Base-by-base conservation (phyloP, 2,329 filamentous ascomycete species). In the Diplodia seriata region DNA sequence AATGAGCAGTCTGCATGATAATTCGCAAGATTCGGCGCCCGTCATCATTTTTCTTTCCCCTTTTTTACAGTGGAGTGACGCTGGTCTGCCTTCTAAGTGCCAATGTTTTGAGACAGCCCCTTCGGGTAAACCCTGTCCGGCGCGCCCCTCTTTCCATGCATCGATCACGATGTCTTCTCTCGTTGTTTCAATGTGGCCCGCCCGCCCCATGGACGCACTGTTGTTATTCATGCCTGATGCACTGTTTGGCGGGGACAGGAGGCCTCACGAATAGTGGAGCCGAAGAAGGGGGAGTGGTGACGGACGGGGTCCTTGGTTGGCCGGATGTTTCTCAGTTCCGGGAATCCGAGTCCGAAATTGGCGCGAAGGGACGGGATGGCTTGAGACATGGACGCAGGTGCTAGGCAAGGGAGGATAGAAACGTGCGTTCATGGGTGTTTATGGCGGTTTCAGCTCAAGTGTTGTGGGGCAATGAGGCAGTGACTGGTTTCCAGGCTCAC, bases 241-340 rank as follows among this genome's bases (percentile, higher is more conserved):
- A 5, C 31, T n/a, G 49, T 50, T 62, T 18, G 57, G 18, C 5
- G 18, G 15, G 20, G 38, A 26, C 26, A 43, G 11, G n/a, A 20
- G n/a, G 57, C 49, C 49, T 49, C 57, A 36, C 26, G 18, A 36
- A 31, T 49, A 49, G 57, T 62, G 57, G 43, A 50, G 57, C 40
- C 18, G 26, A 20, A 29, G 40, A 11, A 15, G 23, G 18, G 40
- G 33, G 23, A 9, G 26, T 2, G 36, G 3, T 38, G 36, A 38
- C 3, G 3, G 18, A 4, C 6, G 9, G 6, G 2, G 14, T 5
- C 12, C 36, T 20, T 20, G 55, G 55, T 14, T 1, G 38, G 23
- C 7, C 12, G 15, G 56, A 4, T 47, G 43, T 47, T 38, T 20
- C 18, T 47, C 7, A n/a, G 11, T 20, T 20, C 43, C 43, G 43